phyloP scores from a whole-genome alignment of 2,329 filamentous ascomycete genomes.

The Microascus cirrosus region DNA sequence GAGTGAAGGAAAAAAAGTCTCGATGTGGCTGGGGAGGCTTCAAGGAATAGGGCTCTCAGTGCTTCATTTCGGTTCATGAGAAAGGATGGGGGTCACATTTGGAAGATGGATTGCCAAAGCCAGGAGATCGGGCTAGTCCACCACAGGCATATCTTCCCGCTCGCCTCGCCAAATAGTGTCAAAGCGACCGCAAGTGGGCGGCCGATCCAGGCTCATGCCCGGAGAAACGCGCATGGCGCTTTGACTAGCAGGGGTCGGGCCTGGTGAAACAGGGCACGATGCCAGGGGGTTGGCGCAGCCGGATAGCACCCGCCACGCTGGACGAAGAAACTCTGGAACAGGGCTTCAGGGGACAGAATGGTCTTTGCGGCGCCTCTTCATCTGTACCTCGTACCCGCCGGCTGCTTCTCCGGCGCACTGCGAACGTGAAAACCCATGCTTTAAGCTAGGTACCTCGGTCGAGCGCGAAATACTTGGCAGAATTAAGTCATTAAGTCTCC shows the following conservation, averaged over 20 bases:
- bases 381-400: not conserved
- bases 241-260: not conserved
- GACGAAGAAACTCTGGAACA: not conserved
- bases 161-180: not conserved
- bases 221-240: not conserved
- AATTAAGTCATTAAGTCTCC: not conserved
- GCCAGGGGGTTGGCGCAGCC: not conserved
- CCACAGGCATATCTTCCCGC: not conserved
- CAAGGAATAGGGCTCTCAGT: not conserved
- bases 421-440: not conserved
- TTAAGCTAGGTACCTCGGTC: not conserved
- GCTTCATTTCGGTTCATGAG: not conserved
- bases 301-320: not conserved
- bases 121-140: not conserved
- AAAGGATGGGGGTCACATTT: not conserved
- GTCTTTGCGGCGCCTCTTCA: not conserved
- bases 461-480: not conserved
- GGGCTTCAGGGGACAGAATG: not conserved
- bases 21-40: not conserved
- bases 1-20: not conserved
- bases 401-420: not conserved
- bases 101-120: not conserved
- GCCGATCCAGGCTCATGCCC: not conserved
- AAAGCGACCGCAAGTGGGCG: not conserved
- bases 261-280: not conserved